Conservation (phyloP, 2,329 filamentous ascomycete genomes). For the Penicillium corylophilum region DNA sequence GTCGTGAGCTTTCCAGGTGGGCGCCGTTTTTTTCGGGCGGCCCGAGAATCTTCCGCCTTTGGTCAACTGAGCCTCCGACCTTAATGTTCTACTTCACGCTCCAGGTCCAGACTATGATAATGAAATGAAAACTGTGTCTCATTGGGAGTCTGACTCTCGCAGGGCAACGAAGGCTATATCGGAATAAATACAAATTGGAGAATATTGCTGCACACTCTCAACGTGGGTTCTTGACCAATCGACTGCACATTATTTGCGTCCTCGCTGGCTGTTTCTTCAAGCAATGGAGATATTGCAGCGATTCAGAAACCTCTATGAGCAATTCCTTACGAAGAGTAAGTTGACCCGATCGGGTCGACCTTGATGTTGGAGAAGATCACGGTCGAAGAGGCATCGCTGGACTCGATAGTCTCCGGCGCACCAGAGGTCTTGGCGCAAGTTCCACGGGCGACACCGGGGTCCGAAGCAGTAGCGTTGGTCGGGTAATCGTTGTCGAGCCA, state of each 20-base stretch:
- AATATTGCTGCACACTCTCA: neutral
- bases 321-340: slow-evolving; percentile 35
- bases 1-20: slow-evolving; percentile 9
- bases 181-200: neutral
- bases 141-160: neutral
- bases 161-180: neutral
- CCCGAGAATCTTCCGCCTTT: slow-evolving; percentile 19
- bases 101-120: neutral
- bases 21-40: slow-evolving; percentile 19
- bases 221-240: neutral
- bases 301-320: neutral
- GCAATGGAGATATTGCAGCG: neutral
- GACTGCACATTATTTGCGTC: neutral
- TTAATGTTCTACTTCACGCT: neutral
- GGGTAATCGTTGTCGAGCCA: slow-evolving; percentile 72
- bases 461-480: slow-evolving; percentile 41
- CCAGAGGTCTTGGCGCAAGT: slow-evolving; percentile 55
- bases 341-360: slow-evolving; percentile 58
- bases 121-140: neutral
- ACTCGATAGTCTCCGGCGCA: slow-evolving; percentile 52
- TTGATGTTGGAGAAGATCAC: slow-evolving; percentile 62
- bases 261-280: neutral
- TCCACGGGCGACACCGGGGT: slow-evolving; percentile 55
- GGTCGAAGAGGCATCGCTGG: slow-evolving; percentile 46
- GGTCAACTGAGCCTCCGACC: slow-evolving; percentile 4